Percentiles rank a stretch among this genome's conserved stretches.
phyloP scores from a whole-genome alignment of 352 stramenopile genomes.

The Pythium phragmitis region DNA sequence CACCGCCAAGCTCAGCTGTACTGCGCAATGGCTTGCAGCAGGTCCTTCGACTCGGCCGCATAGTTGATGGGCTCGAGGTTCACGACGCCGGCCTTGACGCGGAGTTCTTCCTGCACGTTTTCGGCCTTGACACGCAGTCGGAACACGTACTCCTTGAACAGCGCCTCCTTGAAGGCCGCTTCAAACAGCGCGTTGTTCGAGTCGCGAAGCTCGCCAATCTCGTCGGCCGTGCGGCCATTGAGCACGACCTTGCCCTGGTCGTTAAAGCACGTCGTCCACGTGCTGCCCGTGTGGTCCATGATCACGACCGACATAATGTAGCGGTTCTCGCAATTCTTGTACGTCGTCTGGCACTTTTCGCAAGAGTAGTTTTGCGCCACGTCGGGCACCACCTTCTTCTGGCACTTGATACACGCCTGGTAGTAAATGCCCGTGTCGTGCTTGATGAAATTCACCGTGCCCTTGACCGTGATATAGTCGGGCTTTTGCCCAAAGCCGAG shows the following conservation, averaged over 20 bases:
- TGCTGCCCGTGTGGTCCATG: constrained; percentile 92
- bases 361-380: constrained; percentile 95
- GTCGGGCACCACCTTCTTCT: constrained; percentile 92
- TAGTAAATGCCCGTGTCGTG: constrained; percentile 90
- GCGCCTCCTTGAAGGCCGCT: constrained; percentile 90
- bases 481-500: constrained; percentile 95
- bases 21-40: constrained; percentile 92
- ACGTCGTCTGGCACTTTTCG: constrained; percentile 96
- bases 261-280: constrained; percentile 97
- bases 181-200: constrained; percentile 91
- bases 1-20: constrained; percentile 51
- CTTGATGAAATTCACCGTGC: constrained; percentile 97
- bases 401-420: constrained; percentile 85
- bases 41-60: constrained; percentile 87
- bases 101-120: constrained; percentile 94
- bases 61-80: constrained; percentile 94
- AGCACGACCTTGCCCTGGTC: constrained; percentile 95
- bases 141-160: constrained; percentile 90
- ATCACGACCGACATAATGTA: constrained; percentile 96
- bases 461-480: constrained; percentile 96
- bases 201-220: constrained; percentile 86
- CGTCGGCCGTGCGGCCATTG: constrained; percentile 89
- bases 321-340: constrained; percentile 91
- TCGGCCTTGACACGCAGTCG: constrained; percentile 94
- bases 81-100: constrained; percentile 92